Base-by-base conservation (phyloP, 768 basidiomycete species). In the Russula foetens region DNA sequence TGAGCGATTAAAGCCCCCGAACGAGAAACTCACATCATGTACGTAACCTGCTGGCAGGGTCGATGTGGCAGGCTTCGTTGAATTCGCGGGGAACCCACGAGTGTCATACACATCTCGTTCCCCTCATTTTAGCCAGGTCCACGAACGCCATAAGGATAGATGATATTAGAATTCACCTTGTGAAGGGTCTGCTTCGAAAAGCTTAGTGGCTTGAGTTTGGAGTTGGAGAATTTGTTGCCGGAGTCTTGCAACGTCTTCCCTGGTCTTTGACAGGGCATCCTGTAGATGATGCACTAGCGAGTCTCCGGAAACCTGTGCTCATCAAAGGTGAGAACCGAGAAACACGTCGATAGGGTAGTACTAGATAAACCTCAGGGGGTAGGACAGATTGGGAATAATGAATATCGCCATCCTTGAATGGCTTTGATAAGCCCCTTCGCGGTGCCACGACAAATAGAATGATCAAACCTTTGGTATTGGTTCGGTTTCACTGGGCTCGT, bases 221-320 rank as follows among this genome's bases (percentile, higher is more conserved):
- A 63, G 45, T 33, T 59, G 53, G 15, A 24, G 28, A 28, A 52
- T 54, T 21, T 54, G 53, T 1, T 43, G 48, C 11, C 26, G 64
- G 29, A 65, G 64, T 14, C 59, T 49, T 7, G 24, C 38, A 17
- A 63, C 53, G 29, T 65, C 64, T 44, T 64, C 45, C 21, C 59
- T 39, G n/a, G 63, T 62, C 45, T 38, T 53, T 31, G 49, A 43
- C 48, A 65, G 57, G 29, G 64, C 58, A 15, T 44, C 38, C 24
- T 60, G 58, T 15, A 65, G 58, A 31, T 59, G 28, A 11, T 24
- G 50, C 26, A 46, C 29, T 21, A 64, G n/a, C 8, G 39, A 46
- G n/a, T 55, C 66, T 23, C 23, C 21, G 23, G 51, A 39, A 28
- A 29, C 53, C 58, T 58, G 41, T 9, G 7, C 35, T 21, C 23